phyloP scores from a whole-genome alignment of 345 rosid species.

The Aquilaria yunnanensis region DNA sequence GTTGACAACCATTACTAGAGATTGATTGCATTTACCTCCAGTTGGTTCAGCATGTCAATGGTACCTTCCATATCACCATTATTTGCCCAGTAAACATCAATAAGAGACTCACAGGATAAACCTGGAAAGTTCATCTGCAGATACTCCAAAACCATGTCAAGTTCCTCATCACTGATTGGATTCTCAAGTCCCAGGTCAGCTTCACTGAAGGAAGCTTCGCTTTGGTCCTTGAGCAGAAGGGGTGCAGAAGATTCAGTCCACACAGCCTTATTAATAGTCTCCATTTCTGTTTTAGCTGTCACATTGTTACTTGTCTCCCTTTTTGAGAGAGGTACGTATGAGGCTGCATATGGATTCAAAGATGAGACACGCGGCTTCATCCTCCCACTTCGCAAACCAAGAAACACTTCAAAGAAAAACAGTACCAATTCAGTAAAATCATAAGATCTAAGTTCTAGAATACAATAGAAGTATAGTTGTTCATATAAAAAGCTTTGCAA shows the following conservation, averaged over 20 bases:
- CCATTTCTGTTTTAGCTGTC: constrained; percentile 13
- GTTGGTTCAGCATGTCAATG: constrained; percentile 72
- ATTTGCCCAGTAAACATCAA: constrained; percentile 70
- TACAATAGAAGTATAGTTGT: too few species aligned
- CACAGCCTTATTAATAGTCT: constrained; percentile 20
- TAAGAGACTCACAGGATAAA: constrained; percentile 64
- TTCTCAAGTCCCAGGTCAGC: constrained; percentile 22
- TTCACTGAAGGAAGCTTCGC: constrained; percentile 21
- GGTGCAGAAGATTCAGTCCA: constrained; percentile 26
- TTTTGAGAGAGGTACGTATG: constrained; percentile 67
- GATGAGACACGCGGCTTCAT: constrained; percentile 66
- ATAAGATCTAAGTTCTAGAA: too few species aligned
- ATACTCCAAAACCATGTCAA: constrained; percentile 66
- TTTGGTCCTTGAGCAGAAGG: constrained; percentile 22
- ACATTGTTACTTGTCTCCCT: constrained; percentile 30
- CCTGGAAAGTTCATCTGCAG: constrained; percentile 61
- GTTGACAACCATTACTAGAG: not conserved
- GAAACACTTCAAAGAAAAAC: not conserved
- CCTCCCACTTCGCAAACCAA: constrained; percentile 9
- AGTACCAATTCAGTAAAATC: too few species aligned
- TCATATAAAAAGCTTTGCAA: too few species aligned
- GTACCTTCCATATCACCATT: constrained; percentile 70
- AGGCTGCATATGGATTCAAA: constrained; percentile 72
- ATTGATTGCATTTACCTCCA: constrained; percentile 48
- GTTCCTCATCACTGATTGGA: constrained; percentile 41